Conservation (phyloP, 129 eudicot species). For the Cynara cardunculus region DNA sequence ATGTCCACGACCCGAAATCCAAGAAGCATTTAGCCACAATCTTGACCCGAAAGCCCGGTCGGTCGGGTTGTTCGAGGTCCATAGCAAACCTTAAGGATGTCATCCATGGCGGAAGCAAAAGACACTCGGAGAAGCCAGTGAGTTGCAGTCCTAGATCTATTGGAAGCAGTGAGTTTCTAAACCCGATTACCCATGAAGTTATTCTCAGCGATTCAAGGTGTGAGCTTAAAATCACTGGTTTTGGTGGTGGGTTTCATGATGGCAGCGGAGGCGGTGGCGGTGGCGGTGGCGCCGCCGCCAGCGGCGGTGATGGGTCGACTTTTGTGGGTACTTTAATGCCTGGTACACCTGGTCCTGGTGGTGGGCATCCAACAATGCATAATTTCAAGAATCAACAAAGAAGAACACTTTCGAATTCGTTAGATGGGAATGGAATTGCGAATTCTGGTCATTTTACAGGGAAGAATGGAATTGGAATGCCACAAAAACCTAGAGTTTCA, state of each 20-base stretch:
- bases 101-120: constrained; percentile 98
- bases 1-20: constrained; percentile 82
- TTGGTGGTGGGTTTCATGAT: constrained; percentile 55
- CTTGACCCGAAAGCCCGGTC: constrained; percentile 58
- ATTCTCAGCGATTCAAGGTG: constrained; percentile 74
- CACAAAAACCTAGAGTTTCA: constrained; percentile 40
- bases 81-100: constrained; percentile 96
- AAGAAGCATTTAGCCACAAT: constrained; percentile 63
- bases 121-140: constrained; percentile 84
- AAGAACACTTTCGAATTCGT: constrained; percentile 16
- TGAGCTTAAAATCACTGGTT: constrained; percentile 88
- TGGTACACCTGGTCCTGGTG: constrained; percentile 93
- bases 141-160: constrained; percentile 97
- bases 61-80: constrained; percentile 99
- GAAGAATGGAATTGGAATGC: constrained; percentile 22
- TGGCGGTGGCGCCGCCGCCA: constrained; percentile 20
- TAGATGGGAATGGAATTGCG: constrained; percentile 24
- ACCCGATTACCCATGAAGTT: constrained; percentile 95
- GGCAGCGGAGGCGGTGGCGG: constrained; percentile 32
- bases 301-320: constrained; percentile 44
- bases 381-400: constrained; percentile 52
- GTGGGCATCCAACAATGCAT: constrained; percentile 63
- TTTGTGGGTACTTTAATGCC: constrained; percentile 86
- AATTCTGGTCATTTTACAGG: neutral
- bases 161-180: constrained; percentile 90